Evolutionary conservation across 2,329 filamentous ascomycete species (phyloP), one percentile per base, ranked within the genome.

Genomic region (Fusarium piperis): DNA sequence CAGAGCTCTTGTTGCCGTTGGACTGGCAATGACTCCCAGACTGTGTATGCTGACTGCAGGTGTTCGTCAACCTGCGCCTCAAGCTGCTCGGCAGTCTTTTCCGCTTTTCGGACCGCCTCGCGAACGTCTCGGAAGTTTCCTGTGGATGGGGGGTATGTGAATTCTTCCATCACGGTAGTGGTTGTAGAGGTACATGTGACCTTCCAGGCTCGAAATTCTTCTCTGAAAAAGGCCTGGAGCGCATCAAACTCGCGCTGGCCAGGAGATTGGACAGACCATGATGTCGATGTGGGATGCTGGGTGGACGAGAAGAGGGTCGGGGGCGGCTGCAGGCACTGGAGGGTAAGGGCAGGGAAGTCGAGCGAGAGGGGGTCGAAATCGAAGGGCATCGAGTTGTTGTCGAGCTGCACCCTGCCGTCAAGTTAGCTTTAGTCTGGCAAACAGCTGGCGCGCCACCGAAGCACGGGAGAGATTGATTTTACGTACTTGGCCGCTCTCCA

Each of bases 331-430:
- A 98, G 89, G 72, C 95, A 92, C 70, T 92, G 93, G 12, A 98
- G 88, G 36, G 92, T 94, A 41, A 98, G 87, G 8, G 93, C 91
- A 8, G 95, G 94, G 76, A 97, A 98, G 66, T 94, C 94, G 79
- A 97, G 90, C 6, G 92, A 87, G 67, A 95, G 89, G 35, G 95
- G 92, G 73, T 98, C 93, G 82, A 97, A 97, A 72, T 95, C 93
- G 75, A 92, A 91, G 3, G 90, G 89, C 73, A 85, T 83, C 10
- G 87, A 87, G 58, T 83, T 83, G 71, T 85, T 83, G 67, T 90
- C 86, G 55, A 90, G 83, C 52, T 89, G 85, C 74, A 86, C 85
- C 74, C 89, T 90, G 68, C 23, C 32, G 39, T 66, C 16, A 64
- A 56, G 67, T 48, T 48, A 48, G 44, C 44, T 48, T 76, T 70